phyloP scores from a whole-genome alignment of 257 asterid species.

The Lantana camara region DNA sequence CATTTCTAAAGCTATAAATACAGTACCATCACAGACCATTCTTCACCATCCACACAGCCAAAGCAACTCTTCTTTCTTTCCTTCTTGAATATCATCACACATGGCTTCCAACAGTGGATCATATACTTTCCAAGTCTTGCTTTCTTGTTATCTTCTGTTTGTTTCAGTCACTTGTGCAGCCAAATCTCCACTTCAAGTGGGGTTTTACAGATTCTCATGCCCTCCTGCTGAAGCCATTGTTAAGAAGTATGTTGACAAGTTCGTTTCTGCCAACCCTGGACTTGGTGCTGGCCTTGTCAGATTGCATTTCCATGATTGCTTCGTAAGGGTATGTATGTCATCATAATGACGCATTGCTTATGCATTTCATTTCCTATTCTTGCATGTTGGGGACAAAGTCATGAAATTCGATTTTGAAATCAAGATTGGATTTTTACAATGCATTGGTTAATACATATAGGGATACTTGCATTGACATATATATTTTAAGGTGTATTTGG shows the following conservation, averaged over 20 bases:
- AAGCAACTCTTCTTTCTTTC: too few species aligned
- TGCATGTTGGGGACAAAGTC: too few species aligned
- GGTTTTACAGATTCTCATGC: constrained; percentile 46
- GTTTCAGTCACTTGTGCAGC: constrained; percentile 4
- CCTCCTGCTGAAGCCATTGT: constrained; percentile 59
- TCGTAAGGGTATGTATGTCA: constrained; percentile 61
- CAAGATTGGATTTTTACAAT: too few species aligned
- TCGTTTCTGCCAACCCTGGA: constrained; percentile 46
- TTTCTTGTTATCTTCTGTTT: constrained; percentile 18
- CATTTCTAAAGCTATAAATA: constrained; percentile 15
- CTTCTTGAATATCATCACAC: not conserved
- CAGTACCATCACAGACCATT: not conserved
- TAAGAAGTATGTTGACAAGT: constrained; percentile 43
- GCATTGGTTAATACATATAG: too few species aligned
- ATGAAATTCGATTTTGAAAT: too few species aligned
- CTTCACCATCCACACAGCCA: not conserved
- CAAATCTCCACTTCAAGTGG: constrained; percentile 38
- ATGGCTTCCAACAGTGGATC: constrained; percentile 17
- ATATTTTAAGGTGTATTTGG: too few species aligned
- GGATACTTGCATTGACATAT: too few species aligned
- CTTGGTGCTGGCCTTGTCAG: constrained; percentile 70
- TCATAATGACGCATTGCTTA: too few species aligned
- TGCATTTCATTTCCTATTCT: too few species aligned
- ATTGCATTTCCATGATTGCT: constrained; percentile 77
- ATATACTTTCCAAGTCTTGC: not conserved